Evolutionary conservation across 495 filamentous ascomycete genomes (phyloP).

Genomic region (Talaromyces wortmannii): DNA sequence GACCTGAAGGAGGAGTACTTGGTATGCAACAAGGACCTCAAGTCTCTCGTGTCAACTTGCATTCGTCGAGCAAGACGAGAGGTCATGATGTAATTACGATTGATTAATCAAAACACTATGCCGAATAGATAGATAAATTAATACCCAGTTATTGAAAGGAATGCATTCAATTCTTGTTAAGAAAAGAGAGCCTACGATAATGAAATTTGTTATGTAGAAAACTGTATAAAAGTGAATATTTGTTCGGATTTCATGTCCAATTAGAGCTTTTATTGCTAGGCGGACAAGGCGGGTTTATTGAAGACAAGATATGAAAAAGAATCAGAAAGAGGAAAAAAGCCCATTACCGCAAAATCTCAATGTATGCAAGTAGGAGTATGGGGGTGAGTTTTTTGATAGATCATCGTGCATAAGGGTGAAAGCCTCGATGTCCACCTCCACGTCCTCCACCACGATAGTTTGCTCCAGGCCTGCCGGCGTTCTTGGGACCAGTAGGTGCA

Average conservation of each 20-base stretch:
- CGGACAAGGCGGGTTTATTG: no score
- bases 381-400: not conserved
- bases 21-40: not conserved
- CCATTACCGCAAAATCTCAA: not conserved
- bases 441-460: constrained; percentile 95
- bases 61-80: not conserved
- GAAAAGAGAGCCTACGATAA: not conserved
- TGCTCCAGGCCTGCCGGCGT: constrained; percentile 85
- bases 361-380: not conserved
- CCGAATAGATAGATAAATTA: not conserved
- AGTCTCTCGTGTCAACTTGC: not conserved
- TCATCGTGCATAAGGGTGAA: constrained; percentile 67
- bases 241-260: no score
- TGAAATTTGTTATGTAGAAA: no score
- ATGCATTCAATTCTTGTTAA: not conserved
- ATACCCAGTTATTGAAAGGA: not conserved
- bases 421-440: constrained; percentile 61
- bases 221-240: no score
- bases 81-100: constrained; percentile 7
- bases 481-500: constrained; percentile 93
- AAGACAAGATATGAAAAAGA: not conserved
- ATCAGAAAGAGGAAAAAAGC: not conserved
- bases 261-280: no score
- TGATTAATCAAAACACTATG: constrained; percentile 3
- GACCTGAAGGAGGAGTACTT: not conserved